These are phyloP conservation scores for Rhizopogon roseolus DNA, from an alignment of 768 basidiomycete genomes.

Conservation along the genomic window DNA sequence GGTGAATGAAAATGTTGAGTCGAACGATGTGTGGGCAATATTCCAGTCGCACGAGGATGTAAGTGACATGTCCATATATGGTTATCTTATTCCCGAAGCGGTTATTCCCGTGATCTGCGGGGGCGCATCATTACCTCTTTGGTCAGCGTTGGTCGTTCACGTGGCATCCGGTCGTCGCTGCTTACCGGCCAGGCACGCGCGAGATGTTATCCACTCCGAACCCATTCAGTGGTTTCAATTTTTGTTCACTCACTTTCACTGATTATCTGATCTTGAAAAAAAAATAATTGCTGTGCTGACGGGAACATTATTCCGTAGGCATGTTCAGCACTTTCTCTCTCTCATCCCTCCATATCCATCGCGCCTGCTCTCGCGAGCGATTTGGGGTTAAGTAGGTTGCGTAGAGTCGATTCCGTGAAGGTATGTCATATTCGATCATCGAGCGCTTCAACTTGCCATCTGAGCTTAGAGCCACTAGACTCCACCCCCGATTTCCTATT, in stretches of 20 bases:
- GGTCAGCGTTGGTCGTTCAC: slow-evolving; percentile 12
- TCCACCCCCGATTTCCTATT: slow-evolving; percentile 3
- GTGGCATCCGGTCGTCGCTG: neutral
- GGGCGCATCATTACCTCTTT: slow-evolving; percentile 4
- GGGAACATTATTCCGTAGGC: slow-evolving; percentile 37
- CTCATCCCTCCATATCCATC: slow-evolving; percentile 40
- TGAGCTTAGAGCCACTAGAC: slow-evolving; percentile 7
- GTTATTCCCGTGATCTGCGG: slow-evolving; percentile 2
- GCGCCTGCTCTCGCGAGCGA: slow-evolving; percentile 58
- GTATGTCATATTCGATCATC: slow-evolving; percentile 15
- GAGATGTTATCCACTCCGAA: neutral
- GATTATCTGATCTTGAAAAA: slow-evolving; percentile 12
- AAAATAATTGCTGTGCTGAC: slow-evolving; percentile 16
- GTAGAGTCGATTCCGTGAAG: slow-evolving; percentile 35
- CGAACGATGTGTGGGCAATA: slow-evolving; percentile 48
- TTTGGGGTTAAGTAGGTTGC: slow-evolving; percentile 54
- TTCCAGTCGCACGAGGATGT: slow-evolving; percentile 62
- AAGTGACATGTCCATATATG: slow-evolving; percentile 16
- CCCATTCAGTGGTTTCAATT: neutral
- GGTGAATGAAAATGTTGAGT: slow-evolving; percentile 28
- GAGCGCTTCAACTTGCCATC: slow-evolving; percentile 19
- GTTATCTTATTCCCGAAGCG: neutral
- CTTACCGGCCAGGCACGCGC: neutral
- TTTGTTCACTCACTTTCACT: slow-evolving; percentile 8
- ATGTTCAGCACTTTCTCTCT: slow-evolving; percentile 46